phyloP scores from a whole-genome alignment of 768 basidiomycete genomes.

The Lactarius vividus region DNA sequence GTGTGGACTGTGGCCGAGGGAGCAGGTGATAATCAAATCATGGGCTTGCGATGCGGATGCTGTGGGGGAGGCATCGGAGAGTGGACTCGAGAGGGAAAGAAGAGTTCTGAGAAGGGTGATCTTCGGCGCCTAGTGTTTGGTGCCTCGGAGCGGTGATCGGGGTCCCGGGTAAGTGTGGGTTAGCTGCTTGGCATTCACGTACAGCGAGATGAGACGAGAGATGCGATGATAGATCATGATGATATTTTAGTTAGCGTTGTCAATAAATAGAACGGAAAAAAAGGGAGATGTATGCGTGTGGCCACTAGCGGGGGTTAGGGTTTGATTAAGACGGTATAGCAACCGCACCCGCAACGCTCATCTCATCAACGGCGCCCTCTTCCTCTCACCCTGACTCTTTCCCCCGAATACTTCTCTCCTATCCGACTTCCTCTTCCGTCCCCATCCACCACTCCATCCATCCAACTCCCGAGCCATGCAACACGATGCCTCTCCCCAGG shows the following conservation, averaged over 20 bases:
- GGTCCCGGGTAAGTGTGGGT: neutral
- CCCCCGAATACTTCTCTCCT: constrained; percentile 33
- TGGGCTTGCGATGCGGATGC: neutral
- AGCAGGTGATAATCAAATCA: neutral
- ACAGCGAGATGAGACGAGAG: constrained; percentile 3
- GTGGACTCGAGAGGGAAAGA: neutral
- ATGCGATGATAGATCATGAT: neutral
- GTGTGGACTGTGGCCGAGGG: neutral
- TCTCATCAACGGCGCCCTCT: constrained; percentile 10
- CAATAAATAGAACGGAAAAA: neutral
- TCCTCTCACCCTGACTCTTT: constrained; percentile 16
- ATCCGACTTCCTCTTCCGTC: constrained; percentile 32
- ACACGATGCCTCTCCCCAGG: constrained; percentile 43
- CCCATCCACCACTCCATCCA: constrained; percentile 31
- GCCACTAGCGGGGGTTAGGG: neutral
- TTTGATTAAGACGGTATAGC: constrained; percentile 4
- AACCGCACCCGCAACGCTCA: neutral
- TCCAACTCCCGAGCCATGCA: constrained; percentile 37
- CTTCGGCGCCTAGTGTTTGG: neutral
- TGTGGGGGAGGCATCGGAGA: neutral
- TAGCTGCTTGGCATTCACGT: neutral
- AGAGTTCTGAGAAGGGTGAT: neutral
- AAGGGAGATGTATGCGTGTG: neutral
- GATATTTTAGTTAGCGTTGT: neutral
- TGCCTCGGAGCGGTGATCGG: neutral